Evolutionary conservation across 2,329 filamentous ascomycete species (phyloP).

Genomic region (Trichoderma lentiforme): DNA sequence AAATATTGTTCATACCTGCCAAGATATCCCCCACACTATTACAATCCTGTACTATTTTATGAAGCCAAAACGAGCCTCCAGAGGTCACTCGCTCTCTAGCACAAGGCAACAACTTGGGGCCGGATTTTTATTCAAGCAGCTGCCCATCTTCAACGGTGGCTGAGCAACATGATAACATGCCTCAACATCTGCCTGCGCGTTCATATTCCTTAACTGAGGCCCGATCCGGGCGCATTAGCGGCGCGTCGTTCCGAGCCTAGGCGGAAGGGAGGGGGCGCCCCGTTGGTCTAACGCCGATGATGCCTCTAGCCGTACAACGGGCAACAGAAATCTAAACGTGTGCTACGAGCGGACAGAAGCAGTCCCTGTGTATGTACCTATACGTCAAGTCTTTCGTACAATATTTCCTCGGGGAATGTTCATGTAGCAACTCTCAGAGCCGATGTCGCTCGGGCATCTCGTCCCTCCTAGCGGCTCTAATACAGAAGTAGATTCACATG

Average conservation of each 20-base stretch:
- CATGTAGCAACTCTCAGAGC: not conserved
- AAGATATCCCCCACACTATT: not conserved
- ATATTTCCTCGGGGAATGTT: too few species aligned
- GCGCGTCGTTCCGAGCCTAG: not conserved
- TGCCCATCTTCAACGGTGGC: not conserved
- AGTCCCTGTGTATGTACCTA: not conserved
- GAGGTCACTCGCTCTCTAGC: not conserved
- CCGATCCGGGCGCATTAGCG: slow-evolving; percentile 3
- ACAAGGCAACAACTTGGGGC: not conserved
- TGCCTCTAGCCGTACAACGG: not conserved
- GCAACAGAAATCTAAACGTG: not conserved
- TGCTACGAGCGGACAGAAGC: not conserved
- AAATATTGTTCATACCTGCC: not conserved
- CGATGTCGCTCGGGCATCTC: not conserved
- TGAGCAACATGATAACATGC: not conserved
- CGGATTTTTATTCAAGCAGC: not conserved
- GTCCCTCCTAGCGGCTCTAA: not conserved
- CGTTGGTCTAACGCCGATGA: not conserved
- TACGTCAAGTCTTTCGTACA: not conserved
- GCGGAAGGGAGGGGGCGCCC: not conserved
- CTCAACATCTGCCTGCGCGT: not conserved
- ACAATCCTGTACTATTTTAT: not conserved
- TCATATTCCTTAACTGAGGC: not conserved
- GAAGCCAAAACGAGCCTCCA: not conserved
- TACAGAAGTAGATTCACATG: not conserved